These are phyloP conservation scores for Bombardia bombarda DNA, from an alignment of 495 filamentous ascomycete species.

Conservation along the genomic window DNA sequence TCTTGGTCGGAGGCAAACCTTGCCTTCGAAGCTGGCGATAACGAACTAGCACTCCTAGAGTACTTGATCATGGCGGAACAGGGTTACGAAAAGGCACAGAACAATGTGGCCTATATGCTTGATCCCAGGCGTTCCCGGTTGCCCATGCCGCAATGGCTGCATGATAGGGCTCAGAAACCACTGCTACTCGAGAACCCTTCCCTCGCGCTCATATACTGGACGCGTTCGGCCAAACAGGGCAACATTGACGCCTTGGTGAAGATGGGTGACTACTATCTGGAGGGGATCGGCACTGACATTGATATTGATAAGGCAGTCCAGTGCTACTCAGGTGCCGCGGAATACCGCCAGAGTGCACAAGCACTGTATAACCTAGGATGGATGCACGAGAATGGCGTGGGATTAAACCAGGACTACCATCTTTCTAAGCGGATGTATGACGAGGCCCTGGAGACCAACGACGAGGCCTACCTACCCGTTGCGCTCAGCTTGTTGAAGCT, in stretches of 20 bases:
- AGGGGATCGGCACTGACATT: slow-evolving; percentile 62
- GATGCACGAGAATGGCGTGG: slow-evolving; percentile 98
- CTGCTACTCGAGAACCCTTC: slow-evolving; percentile 59
- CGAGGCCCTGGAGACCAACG: slow-evolving; percentile 79
- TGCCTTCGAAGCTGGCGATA: slow-evolving; percentile 76
- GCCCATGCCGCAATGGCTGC: slow-evolving; percentile 30
- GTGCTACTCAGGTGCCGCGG: slow-evolving; percentile 87
- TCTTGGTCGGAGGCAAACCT: slow-evolving; percentile 80
- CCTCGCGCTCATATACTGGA: slow-evolving; percentile 91
- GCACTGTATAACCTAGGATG: slow-evolving; percentile 96
- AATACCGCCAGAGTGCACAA: slow-evolving; percentile 84
- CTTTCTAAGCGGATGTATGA: slow-evolving; percentile 96
- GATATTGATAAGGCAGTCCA: slow-evolving; percentile 85
- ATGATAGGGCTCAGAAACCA: slow-evolving; percentile 27
- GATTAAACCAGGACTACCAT: slow-evolving; percentile 91
- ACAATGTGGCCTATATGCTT: slow-evolving; percentile 87
- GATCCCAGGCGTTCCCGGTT: slow-evolving; percentile 63
- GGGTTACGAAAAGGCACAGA: slow-evolving; percentile 86
- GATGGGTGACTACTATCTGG: slow-evolving; percentile 95
- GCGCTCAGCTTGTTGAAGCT: slow-evolving; percentile 82
- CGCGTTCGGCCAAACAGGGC: slow-evolving; percentile 82
- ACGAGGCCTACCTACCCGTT: slow-evolving; percentile 92
- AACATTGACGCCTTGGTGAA: slow-evolving; percentile 95
- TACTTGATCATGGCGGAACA: slow-evolving; percentile 94
- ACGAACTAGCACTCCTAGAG: slow-evolving; percentile 73